Conservation (phyloP, 257 asterid species). For the Scutellaria minor region DNA sequence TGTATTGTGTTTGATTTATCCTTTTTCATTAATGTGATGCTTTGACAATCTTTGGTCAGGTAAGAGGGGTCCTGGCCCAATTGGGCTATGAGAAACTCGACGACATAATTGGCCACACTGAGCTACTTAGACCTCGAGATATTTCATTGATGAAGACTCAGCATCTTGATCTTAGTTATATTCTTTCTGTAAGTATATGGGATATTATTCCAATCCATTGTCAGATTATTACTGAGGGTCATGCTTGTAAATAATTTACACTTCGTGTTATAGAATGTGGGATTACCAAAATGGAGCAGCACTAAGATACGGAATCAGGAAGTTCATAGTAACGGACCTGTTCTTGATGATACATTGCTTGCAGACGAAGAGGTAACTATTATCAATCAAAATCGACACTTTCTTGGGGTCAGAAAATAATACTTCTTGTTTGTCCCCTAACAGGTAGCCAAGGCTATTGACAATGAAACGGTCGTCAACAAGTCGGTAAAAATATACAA, state of each 20-base stretch:
- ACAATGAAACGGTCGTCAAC: conserved; percentile 77
- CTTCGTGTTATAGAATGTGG: conserved; percentile 61
- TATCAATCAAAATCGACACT: conserved; percentile 8
- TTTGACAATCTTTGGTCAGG: conserved; percentile 51
- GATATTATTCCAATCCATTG: conserved; percentile 11
- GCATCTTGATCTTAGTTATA: conserved; percentile 81
- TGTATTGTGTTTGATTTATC: too few species aligned
- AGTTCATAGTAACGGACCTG: conserved; percentile 94
- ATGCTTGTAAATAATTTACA: conserved; percentile 3
- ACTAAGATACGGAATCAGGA: conserved; percentile 83
- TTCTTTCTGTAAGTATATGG: conserved; percentile 71
- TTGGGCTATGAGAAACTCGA: conserved; percentile 95
- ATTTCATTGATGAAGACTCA: conserved; percentile 92
- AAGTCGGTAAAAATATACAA: conserved; percentile 81
- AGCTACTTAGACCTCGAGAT: conserved; percentile 79
- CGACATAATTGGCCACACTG: conserved; percentile 89
- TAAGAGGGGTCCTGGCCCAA: conserved; percentile 91
- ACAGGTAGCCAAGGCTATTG: conserved; percentile 86
- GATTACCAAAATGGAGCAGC: conserved; percentile 93
- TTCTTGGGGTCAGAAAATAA: not conserved
- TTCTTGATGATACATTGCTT: conserved; percentile 83
- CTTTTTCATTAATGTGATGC: conserved; percentile 5
- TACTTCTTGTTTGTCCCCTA: conserved; percentile 14
- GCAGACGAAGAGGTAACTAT: conserved; percentile 72
- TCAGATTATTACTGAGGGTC: conserved; percentile 19